phyloP scores from a whole-genome alignment of 2,329 filamentous ascomycete genomes.

The Cytospora leucostoma region DNA sequence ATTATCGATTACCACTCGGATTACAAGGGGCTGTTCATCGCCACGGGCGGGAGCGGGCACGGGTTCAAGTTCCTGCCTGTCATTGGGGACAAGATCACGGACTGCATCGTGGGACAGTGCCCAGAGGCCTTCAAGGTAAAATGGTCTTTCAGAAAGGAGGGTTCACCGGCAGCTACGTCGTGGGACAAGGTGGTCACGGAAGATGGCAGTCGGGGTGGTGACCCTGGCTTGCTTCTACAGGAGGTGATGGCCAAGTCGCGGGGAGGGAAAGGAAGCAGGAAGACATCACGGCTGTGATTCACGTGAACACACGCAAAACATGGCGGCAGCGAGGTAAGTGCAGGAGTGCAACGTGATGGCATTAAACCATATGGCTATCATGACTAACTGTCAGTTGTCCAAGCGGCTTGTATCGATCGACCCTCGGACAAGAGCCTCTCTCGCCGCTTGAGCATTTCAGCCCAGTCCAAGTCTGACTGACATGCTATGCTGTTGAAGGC shows the following conservation, averaged over 20 bases:
- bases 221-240: constrained; percentile 47
- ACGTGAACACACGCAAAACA: neutral
- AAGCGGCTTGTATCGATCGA: neutral
- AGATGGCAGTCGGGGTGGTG: constrained; percentile 55
- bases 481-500: constrained; percentile 15
- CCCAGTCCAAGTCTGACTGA: neutral
- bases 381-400: constrained; percentile 18
- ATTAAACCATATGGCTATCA: constrained; percentile 23
- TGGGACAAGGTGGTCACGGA: constrained; percentile 49
- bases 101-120: constrained; percentile 51
- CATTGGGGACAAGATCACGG: constrained; percentile 62
- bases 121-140: constrained; percentile 55
- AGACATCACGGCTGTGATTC: constrained; percentile 16
- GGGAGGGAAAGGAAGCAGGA: constrained; percentile 17
- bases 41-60: constrained; percentile 65
- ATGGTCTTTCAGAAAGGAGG: constrained; percentile 64
- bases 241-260: constrained; percentile 42
- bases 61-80: constrained; percentile 71
- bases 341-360: constrained; percentile 19
- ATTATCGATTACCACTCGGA: constrained; percentile 69
- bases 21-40: constrained; percentile 59
- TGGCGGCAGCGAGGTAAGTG: neutral
- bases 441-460: constrained; percentile 3
- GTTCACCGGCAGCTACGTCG: constrained; percentile 37
- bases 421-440: constrained; percentile 7